Evolutionary conservation across 2,329 filamentous ascomycete genomes (phyloP).

Genomic region (Botrytis squamosa): DNA sequence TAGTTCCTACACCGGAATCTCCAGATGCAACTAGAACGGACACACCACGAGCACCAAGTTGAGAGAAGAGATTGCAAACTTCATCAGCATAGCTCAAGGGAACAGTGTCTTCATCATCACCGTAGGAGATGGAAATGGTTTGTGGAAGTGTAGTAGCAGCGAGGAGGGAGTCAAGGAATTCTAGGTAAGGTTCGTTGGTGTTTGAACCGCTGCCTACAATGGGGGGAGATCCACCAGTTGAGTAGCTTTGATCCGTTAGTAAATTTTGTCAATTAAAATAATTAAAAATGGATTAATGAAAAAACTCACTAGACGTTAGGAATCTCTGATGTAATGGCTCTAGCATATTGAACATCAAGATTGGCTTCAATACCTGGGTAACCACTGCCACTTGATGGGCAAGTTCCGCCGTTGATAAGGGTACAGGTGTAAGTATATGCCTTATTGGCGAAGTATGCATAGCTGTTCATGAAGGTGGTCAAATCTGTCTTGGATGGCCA

Average conservation of each 20-base stretch:
- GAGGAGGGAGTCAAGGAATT: conserved; percentile 59
- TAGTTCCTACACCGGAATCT: conserved; percentile 46
- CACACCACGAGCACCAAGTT: conserved; percentile 51
- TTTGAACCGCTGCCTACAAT: conserved; percentile 49
- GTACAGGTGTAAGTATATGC: conserved; percentile 40
- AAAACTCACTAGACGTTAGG: conserved; percentile 46
- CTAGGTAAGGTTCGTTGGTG: conserved; percentile 67
- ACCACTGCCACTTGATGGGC: conserved; percentile 26
- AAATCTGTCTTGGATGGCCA: conserved; percentile 34
- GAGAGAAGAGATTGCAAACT: conserved; percentile 52
- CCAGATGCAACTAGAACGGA: conserved; percentile 50
- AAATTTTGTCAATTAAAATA: neutral
- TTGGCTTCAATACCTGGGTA: conserved; percentile 50
- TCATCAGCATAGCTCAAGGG: conserved; percentile 54
- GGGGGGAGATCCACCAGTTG: conserved; percentile 55
- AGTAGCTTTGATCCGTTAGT: conserved; percentile 41
- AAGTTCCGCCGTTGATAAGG: conserved; percentile 38
- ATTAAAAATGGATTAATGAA: neutral
- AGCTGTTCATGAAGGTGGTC: conserved; percentile 34
- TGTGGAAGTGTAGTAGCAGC: conserved; percentile 55
- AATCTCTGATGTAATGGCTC: conserved; percentile 54
- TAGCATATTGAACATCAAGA: conserved; percentile 57
- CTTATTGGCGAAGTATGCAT: conserved; percentile 31
- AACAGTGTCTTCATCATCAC: conserved; percentile 52
- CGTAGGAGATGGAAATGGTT: conserved; percentile 57